These are phyloP conservation scores for Mycena chlorophos DNA, from an alignment of 768 basidiomycete species.

Conservation along the genomic window DNA sequence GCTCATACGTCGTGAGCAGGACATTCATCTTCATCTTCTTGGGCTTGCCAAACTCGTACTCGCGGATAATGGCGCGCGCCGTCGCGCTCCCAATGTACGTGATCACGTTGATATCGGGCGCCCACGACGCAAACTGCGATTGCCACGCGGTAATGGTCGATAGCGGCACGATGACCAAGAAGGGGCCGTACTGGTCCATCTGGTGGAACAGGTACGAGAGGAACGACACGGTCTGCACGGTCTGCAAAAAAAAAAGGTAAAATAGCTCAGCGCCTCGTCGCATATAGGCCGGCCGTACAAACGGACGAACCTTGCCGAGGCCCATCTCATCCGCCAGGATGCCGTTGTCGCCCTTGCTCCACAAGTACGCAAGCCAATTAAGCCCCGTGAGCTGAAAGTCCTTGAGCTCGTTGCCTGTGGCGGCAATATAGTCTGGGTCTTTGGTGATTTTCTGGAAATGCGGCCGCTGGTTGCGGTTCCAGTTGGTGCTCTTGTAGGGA, in stretches of 20 bases:
- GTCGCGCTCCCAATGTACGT: slow-evolving; percentile 90
- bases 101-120: slow-evolving; percentile 95
- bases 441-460: slow-evolving; percentile 78
- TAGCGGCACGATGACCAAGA: slow-evolving; percentile 95
- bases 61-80: slow-evolving; percentile 88
- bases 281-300: too few relatives aligned
- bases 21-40: slow-evolving; percentile 98
- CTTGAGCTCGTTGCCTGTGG: slow-evolving; percentile 84
- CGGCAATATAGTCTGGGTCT: slow-evolving; percentile 82
- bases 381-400: slow-evolving; percentile 98
- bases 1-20: slow-evolving; percentile 93
- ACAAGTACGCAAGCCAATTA: slow-evolving; percentile 98
- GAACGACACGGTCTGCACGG: slow-evolving; percentile 94
- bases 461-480: slow-evolving; percentile 69
- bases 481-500: slow-evolving; percentile 79
- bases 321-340: slow-evolving; percentile 99
- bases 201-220: slow-evolving; percentile 94
- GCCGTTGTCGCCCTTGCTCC: slow-evolving; percentile 93
- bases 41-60: slow-evolving; percentile 84
- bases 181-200: slow-evolving; percentile 91
- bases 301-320: slow-evolving; percentile 85
- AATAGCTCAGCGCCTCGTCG: not conserved
- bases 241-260: slow-evolving; percentile 44
- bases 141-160: slow-evolving; percentile 99
- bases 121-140: slow-evolving; percentile 90